Base-by-base conservation (phyloP, 305 asterid genomes). In the Rubia balearica region DNA sequence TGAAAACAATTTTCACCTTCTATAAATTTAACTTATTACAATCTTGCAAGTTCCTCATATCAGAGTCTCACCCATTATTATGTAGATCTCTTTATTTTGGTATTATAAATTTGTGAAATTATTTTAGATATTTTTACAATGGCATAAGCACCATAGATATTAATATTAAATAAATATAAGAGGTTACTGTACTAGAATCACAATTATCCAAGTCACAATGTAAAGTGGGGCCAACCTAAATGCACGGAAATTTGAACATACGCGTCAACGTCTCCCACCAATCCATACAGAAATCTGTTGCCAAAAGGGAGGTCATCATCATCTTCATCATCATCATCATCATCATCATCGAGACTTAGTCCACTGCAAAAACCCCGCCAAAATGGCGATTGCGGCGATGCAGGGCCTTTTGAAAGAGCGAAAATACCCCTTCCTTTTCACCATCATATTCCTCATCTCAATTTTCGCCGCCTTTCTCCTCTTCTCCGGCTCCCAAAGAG, bases 371-470 rank as follows among this genome's bases (percentile, higher is more conserved):
- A 62, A 62, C 22, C 49, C 49, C 68, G 48, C 68, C 68, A 19
- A 19, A 27, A 65, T 65, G 69, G 49, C 53, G 55, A 42, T 19
- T 24, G 53, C 42, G 46, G 62, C 65, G 2, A 67, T 71, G 72
- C 87, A 86, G 59, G 68, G 77, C 68, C 75, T 92, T 68, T 70
- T 87, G 42, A 90, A 81, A 66, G 88, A 90, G 49, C 80, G 80
- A 75, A 93, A 89, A 80, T 86, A 82, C 78, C 94, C 96, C 6
- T 89, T 90, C 80, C 61, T 90, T 5, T 60, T 87, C 76, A 83
- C 83, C 55, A 6, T 65, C 36, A 79, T 89, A 74, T 89, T 87
- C 81, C 84, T 93, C 27, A 67, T 89, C 9, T 87, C 91, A 59
- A 49, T 86, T 24, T 81, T 82, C 72, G 84, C 81, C 77, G 83